Conservation (phyloP, 768 basidiomycete species). For the Kwoniella heveanensis region DNA sequence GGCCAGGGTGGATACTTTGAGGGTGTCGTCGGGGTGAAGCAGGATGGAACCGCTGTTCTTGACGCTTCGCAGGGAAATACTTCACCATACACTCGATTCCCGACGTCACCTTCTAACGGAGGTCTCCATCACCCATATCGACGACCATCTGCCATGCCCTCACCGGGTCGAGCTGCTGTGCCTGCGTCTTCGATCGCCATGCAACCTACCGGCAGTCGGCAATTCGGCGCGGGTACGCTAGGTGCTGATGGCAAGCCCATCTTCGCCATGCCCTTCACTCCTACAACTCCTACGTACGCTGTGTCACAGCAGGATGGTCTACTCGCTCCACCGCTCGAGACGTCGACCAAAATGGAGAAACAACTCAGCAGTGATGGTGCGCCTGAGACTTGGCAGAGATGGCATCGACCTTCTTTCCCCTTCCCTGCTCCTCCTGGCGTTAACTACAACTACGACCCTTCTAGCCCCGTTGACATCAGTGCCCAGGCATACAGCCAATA, state of each 20-base stretch:
- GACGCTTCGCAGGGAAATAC: constrained; percentile 19
- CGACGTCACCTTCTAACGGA: constrained; percentile 19
- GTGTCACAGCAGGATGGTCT: constrained; percentile 21
- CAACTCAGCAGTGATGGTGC: constrained; percentile 25
- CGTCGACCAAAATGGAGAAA: constrained; percentile 36
- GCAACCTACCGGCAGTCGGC: constrained; percentile 3
- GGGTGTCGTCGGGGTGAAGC: constrained; percentile 41
- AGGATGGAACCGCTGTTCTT: constrained; percentile 39
- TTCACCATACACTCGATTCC: constrained; percentile 28
- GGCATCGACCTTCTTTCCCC: constrained; percentile 55
- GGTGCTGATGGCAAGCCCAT: constrained; percentile 37
- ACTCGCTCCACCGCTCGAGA: constrained; percentile 26
- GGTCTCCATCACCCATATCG: constrained; percentile 36
- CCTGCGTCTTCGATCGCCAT: constrained; percentile 4
- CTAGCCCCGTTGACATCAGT: constrained; percentile 25
- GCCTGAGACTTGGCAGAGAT: constrained; percentile 38
- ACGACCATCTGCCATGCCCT: constrained; percentile 20
- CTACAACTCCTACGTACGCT: constrained; percentile 11
- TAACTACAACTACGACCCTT: constrained; percentile 35
- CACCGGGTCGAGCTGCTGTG: constrained; percentile 9
- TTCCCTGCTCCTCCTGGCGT: constrained; percentile 47
- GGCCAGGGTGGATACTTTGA: constrained; percentile 44
- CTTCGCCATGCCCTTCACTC: constrained; percentile 44
- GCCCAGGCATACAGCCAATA: constrained; percentile 28
- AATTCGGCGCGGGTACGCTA: constrained; percentile 19